Base-by-base conservation (phyloP, 768 basidiomycete species). In the Kwoniella pini region DNA sequence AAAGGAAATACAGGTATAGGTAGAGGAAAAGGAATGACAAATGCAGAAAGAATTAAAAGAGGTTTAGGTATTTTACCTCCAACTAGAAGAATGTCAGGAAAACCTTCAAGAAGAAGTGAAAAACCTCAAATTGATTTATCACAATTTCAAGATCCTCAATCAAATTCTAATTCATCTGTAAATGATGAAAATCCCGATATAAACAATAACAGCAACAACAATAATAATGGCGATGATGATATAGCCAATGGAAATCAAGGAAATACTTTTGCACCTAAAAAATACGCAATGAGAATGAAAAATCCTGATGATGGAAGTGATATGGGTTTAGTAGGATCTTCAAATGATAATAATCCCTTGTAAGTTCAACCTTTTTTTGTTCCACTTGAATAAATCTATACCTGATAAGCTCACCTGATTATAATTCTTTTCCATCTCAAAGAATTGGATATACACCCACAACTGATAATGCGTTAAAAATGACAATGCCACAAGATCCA, bases 1-100 rank as follows among this genome's bases (percentile, higher is more conserved):
- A 12, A 50, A 26, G 12, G 21, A 15, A 26, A n/a, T 30, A 33
- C 38, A 26, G 57, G 57, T 31, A 33, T 57, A 13, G 57, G 50
- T 17, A 33, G 49, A 40, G 52, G 49, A 17, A 51, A 59, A 45
- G 57, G 57, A 2, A 33, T 61, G 51, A 71, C 70, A 21, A 71
- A 71, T 59, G 70, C 62, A 12, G 64, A 71, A 27, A 38, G 70
- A 27, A 45, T 71, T 26, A 59, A 61, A 27, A 48, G 57, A 30
- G 70, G 70, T 49, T 36, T 71, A 12, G 61, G 62, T 22, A 67
- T 67, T 9, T 49, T 68, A n/a, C 64, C 70, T 5, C 70, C 70
- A 28, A 71, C 70, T 28, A 63, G 62, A 45, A 38, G 70, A 51
- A 60, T 57, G 22, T 64, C 51, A 28, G 64, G 27, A 42, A 61